Base-by-base conservation (phyloP, 116 monocot species). In the Posidonia oceanica region DNA sequence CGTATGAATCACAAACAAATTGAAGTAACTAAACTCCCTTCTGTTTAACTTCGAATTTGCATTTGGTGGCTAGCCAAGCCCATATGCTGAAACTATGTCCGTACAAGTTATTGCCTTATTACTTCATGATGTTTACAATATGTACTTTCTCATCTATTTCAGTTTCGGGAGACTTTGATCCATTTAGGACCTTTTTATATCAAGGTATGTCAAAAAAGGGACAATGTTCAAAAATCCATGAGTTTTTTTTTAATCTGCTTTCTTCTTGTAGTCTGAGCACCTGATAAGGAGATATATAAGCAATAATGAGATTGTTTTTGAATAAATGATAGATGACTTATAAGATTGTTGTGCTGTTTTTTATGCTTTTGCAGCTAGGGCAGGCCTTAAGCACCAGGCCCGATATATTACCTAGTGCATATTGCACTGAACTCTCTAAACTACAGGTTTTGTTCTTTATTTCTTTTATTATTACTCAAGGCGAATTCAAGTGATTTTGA, bases 351-450 rank as follows among this genome's bases (percentile, higher is more conserved):
- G 2, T 42, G 40, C 37, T 60, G n/a, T 67, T 61, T 63, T 51
- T 37, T 63, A 48, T 66, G 2, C 54, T 71, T 66, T 76, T 71
- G 59, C 79, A 97, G 97, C 87, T 98, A 64, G 93, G 97, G 7
- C 97, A 98, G 69, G 97, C 87, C 53, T 77, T 98, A 62, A 98
- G 93, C 78, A 98, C 90, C 4, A 80, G 93, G 22, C 81, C 93
- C 72, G 97, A 98, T 86, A 89, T 98, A 63, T 76, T 98, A 54
- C 87, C 97, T 1, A 84, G 56, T 75, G 76, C 79, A 62, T 98
- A 98, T 72, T 98, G 92, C 72, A 80, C 80, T 64, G 97, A 98
- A 70, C 93, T 98, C 44, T 89, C 97, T 40, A 98, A 92, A 63
- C 61, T 98, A 76, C 97, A 92, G 87, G 97, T 71, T 22, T 71